These are phyloP conservation scores for Zizania latifolia DNA, from an alignment of 176 grass and related monocot species.

Conservation along the genomic window DNA sequence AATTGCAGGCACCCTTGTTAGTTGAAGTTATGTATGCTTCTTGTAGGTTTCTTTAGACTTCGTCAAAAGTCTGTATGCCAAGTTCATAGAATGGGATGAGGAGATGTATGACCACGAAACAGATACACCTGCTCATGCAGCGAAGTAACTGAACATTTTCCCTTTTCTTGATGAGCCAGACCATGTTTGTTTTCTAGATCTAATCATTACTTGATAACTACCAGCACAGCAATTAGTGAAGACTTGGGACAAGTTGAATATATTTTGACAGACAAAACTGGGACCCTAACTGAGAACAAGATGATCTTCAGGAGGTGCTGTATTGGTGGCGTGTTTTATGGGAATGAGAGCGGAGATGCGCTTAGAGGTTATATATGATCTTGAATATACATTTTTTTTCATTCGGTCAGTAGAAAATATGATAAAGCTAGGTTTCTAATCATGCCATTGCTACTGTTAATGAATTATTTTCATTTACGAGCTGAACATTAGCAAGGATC, in stretches of 20 bases:
- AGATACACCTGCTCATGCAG: slow-evolving; percentile 81
- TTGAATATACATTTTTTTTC: slow-evolving; percentile 15
- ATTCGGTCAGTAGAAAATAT: slow-evolving; percentile 20
- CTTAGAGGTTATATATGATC: slow-evolving; percentile 60
- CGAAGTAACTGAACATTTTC: slow-evolving; percentile 50
- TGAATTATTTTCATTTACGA: neutral
- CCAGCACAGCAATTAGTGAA: slow-evolving; percentile 99
- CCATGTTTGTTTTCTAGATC: slow-evolving; percentile 9
- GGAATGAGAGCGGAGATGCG: slow-evolving; percentile 91
- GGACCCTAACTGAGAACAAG: slow-evolving; percentile 90
- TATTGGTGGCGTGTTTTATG: slow-evolving; percentile 64
- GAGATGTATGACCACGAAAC: slow-evolving; percentile 94
- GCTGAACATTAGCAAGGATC: neutral
- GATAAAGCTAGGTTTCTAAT: neutral
- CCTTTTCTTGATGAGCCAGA: slow-evolving; percentile 1
- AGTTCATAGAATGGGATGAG: slow-evolving; percentile 99
- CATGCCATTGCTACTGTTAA: neutral
- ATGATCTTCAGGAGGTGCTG: slow-evolving; percentile 98
- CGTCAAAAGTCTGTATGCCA: slow-evolving; percentile 89
- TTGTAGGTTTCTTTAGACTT: slow-evolving; percentile 95
- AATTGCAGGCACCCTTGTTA: neutral
- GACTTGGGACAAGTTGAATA: slow-evolving; percentile 98
- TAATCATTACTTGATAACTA: slow-evolving; percentile 33
- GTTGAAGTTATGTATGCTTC: slow-evolving; percentile 7
- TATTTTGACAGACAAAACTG: slow-evolving; percentile 98